These are phyloP conservation scores for Barbatosphaeria neglecta DNA, from an alignment of 495 filamentous ascomycete species.

Conservation along the genomic window DNA sequence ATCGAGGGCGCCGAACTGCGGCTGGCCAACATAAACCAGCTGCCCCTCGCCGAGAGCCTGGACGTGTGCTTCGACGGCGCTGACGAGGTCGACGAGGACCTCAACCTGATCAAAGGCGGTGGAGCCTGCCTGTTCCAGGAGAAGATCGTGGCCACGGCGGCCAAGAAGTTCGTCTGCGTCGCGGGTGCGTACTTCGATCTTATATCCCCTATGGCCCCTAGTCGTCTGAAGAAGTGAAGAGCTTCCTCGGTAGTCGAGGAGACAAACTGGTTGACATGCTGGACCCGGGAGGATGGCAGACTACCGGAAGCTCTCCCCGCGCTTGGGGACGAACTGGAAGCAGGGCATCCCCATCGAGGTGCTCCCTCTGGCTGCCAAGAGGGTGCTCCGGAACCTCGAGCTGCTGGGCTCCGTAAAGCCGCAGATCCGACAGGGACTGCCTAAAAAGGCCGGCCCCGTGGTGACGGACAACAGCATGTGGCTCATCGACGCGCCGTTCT, in stretches of 20 bases:
- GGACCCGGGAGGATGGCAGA: no score
- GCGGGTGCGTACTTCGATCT: slow-evolving; percentile 45
- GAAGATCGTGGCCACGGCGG: slow-evolving; percentile 80
- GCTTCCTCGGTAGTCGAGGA: no score
- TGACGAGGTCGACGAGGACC: slow-evolving; percentile 87
- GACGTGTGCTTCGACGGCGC: slow-evolving; percentile 92
- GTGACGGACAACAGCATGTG: slow-evolving; percentile 92
- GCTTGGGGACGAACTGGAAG: slow-evolving; percentile 66
- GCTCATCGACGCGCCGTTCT: slow-evolving; percentile 86
- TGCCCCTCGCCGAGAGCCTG: slow-evolving; percentile 35
- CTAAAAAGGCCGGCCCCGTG: slow-evolving; percentile 65
- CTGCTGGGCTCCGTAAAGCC: slow-evolving; percentile 61
- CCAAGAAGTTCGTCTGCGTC: slow-evolving; percentile 85
- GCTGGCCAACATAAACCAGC: slow-evolving; percentile 67
- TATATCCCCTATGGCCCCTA: not conserved
- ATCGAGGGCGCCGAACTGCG: slow-evolving; percentile 66
- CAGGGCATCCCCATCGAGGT: slow-evolving; percentile 87
- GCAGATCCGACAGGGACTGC: slow-evolving; percentile 51
- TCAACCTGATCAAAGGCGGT: slow-evolving; percentile 96
- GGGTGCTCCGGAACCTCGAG: slow-evolving; percentile 55
- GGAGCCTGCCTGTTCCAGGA: slow-evolving; percentile 96
- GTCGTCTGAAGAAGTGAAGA: slow-evolving; percentile 33
- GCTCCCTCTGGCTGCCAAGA: slow-evolving; percentile 63
- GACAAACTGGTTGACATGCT: no score
- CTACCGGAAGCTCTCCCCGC: slow-evolving; percentile 70